A percentile compares a stretch with the other conserved stretches of the same genome.
phyloP scores from a whole-genome alignment of 805 yeast species.

The Priceomyces carsonii region DNA sequence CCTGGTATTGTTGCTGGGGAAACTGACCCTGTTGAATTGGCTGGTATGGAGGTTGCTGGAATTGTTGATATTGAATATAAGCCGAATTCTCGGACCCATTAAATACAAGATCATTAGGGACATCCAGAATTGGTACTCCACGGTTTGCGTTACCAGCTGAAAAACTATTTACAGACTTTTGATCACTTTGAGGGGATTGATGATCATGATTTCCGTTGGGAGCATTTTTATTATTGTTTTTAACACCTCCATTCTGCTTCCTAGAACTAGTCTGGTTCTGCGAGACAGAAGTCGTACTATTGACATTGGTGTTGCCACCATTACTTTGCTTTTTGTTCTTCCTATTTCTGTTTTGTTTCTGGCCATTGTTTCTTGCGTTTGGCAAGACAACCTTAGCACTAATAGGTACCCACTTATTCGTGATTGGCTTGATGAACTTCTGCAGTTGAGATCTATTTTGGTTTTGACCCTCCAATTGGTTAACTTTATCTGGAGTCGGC shows the following conservation, averaged over 20 bases:
- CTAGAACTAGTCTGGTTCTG: constrained; percentile 6
- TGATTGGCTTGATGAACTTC: constrained; percentile 42
- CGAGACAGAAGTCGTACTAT: constrained; percentile 2
- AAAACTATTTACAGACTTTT: constrained; percentile 3
- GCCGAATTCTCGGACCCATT: constrained; percentile 7
- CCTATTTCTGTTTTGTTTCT: constrained; percentile 24
- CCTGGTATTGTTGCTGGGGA: constrained; percentile 10
- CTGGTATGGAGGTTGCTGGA: constrained; percentile 3
- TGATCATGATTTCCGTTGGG: constrained; percentile 3
- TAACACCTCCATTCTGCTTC: constrained; percentile 8
- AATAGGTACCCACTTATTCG: constrained; percentile 48
- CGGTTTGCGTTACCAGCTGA: not conserved
- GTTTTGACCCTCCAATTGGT: constrained; percentile 14
- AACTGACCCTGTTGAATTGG: not conserved
- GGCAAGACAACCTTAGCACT: constrained; percentile 43
- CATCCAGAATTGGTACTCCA: constrained; percentile 1
- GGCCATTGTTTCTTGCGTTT: constrained; percentile 27
- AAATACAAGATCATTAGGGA: constrained; percentile 3
- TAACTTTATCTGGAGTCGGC: constrained; percentile 43
- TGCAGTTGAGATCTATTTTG: constrained; percentile 18
- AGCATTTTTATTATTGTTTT: not conserved
- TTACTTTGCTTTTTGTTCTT: constrained; percentile 26
- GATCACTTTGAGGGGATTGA: constrained; percentile 6
- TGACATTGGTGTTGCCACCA: constrained; percentile 15
- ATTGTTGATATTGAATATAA: constrained; percentile 8